Evolutionary conservation across 2,329 filamentous ascomycete species (phyloP).

Genomic region (Fusarium proliferatum): DNA sequence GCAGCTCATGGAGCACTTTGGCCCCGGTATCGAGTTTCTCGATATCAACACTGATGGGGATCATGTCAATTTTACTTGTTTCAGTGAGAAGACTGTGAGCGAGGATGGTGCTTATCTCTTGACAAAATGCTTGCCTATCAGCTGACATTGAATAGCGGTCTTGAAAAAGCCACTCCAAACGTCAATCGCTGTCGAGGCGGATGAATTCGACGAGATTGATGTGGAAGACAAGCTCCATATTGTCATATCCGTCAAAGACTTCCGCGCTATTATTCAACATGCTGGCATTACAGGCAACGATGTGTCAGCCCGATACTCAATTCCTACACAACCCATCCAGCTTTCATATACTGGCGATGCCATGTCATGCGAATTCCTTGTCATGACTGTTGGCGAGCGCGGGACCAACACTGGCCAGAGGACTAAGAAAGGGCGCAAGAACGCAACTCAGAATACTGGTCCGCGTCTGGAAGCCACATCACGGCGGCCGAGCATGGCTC

Average conservation of each 20-base stretch:
- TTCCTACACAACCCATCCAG: constrained; percentile 77
- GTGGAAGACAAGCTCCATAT: constrained; percentile 82
- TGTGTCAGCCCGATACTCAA: constrained; percentile 76
- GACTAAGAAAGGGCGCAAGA: constrained; percentile 59
- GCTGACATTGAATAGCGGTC: constrained; percentile 63
- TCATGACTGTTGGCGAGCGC: constrained; percentile 83
- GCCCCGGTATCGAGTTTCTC: constrained; percentile 81
- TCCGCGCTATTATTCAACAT: constrained; percentile 81
- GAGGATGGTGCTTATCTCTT: constrained; percentile 56
- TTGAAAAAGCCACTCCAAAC: constrained; percentile 85
- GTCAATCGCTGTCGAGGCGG: constrained; percentile 79
- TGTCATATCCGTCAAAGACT: constrained; percentile 85
- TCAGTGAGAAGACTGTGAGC: constrained; percentile 81
- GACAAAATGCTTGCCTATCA: not conserved
- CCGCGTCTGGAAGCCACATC: constrained; percentile 62
- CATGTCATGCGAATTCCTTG: constrained; percentile 78
- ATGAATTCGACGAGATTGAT: constrained; percentile 80
- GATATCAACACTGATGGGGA: constrained; percentile 81
- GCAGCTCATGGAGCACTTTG: constrained; percentile 84
- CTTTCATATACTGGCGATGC: constrained; percentile 76
- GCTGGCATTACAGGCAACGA: constrained; percentile 76
- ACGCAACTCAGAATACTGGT: constrained; percentile 46
- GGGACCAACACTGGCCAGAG: constrained; percentile 61
- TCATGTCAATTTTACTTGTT: constrained; percentile 82
- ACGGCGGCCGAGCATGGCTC: constrained; percentile 56